A percentile compares a stretch with the other conserved stretches of the same genome.
Conservation (phyloP, 2,329 filamentous ascomycete genomes). For the Ophiocordyceps unilateralis region DNA sequence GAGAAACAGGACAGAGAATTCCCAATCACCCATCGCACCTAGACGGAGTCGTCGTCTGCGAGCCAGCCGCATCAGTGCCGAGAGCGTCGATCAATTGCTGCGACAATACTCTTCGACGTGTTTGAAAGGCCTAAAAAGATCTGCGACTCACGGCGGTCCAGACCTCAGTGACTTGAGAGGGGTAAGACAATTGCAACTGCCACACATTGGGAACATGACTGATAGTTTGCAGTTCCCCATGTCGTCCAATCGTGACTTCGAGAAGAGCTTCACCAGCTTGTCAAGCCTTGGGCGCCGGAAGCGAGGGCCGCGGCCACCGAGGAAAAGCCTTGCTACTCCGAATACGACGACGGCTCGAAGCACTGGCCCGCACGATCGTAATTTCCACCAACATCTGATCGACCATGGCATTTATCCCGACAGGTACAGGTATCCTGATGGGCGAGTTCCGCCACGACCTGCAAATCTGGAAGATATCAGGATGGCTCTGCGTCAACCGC, state of each 20-base stretch:
- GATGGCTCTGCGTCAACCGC: background rate
- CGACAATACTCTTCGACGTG: background rate
- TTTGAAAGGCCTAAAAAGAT: background rate
- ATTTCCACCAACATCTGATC: conserved; percentile 8
- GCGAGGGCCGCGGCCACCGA: background rate
- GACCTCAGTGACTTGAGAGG: conserved; percentile 1
- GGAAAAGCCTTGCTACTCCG: background rate
- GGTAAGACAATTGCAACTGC: background rate
- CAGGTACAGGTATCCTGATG: conserved; percentile 5
- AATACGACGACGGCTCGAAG: conserved; percentile 4
- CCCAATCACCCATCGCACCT: too few species aligned
- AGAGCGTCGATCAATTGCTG: background rate
- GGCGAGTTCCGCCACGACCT: conserved; percentile 3
- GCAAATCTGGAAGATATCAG: conserved; percentile 7
- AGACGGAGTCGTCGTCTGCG: background rate
- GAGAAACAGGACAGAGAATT: background rate
- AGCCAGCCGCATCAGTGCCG: background rate
- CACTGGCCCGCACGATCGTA: conserved; percentile 6
- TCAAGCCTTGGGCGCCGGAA: background rate
- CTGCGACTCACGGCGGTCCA: conserved; percentile 1
- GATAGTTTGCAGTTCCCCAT: too few species aligned
- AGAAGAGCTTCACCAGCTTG: background rate
- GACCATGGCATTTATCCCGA: conserved; percentile 5
- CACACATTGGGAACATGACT: background rate
- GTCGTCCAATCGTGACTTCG: too few species aligned